Evolutionary conservation across 1,284 basidiomycete genomes (phyloP), one percentile per base, ranked within the genome.

Genomic region (Baeospora myosura): DNA sequence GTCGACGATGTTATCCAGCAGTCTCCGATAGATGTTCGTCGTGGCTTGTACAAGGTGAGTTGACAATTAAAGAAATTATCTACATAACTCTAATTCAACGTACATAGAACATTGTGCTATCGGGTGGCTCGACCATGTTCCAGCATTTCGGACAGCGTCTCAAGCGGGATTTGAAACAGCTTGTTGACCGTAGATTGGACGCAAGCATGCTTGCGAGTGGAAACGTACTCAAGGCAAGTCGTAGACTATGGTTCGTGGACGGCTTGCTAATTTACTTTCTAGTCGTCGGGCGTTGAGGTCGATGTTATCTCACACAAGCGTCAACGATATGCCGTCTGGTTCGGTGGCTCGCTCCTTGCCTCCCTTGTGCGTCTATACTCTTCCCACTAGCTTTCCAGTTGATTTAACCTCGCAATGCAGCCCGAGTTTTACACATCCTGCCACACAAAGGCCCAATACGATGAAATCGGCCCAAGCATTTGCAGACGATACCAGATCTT

Each of bases 301-400:
- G 92, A 98, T 48, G 96, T 99, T 55, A 97, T 99, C 57, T 89
- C 88, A 7, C 96, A 99, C 76, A 98, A 96, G 70, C 85, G 92
- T 53, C 96, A 98, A 71, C 76, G 94, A 73, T 91, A 96, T 56
- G 95, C 95, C 10, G 96, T 98, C 16, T 99, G 95, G 95, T 98
- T 92, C 57, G 96, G 96, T 55, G 96, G 96, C 29, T 92, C 88
- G 3, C 74, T 98, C 34, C 75, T 97, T 55, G 94, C 93, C 10
- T 92, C 89, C 41, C 74, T 94, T 51, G 89, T 92, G 53, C 64
- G 83, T 69, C n/a, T n/a, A 11, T 6, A 10, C 18, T 24, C 22
- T n/a, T 40, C 25, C 6, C 14, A 37, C n/a, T n/a, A n/a, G n/a
- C n/a, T n/a, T n/a, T n/a, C n/a, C n/a, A n/a, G n/a, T n/a, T n/a